phyloP scores from a whole-genome alignment of 2,329 filamentous ascomycete species.

The Alternaria solani region DNA sequence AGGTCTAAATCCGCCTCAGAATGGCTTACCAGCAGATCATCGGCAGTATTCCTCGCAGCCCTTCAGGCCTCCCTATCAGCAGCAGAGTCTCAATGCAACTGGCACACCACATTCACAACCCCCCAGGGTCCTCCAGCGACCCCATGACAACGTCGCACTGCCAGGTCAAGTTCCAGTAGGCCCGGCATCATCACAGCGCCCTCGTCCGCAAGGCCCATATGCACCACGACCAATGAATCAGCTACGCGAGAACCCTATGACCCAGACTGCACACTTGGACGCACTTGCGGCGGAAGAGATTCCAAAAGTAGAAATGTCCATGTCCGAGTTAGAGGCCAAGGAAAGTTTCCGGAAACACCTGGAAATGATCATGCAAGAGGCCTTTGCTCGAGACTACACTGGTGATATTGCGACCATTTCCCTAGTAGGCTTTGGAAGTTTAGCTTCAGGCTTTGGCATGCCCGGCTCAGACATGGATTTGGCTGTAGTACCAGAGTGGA shows the following conservation, averaged over 20 bases:
- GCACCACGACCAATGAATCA: slow-evolving; percentile 26
- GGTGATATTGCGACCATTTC: slow-evolving; percentile 66
- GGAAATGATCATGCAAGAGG: slow-evolving; percentile 69
- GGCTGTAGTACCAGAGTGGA: slow-evolving; percentile 72
- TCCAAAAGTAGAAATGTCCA: slow-evolving; percentile 68
- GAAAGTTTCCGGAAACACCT: slow-evolving; percentile 72
- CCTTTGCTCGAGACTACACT: slow-evolving; percentile 59
- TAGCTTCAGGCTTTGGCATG: slow-evolving; percentile 85
- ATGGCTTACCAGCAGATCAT: neutral
- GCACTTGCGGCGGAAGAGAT: slow-evolving; percentile 58
- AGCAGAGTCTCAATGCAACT: slow-evolving; percentile 1
- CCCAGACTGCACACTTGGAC: slow-evolving; percentile 56
- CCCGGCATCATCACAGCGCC: slow-evolving; percentile 15
- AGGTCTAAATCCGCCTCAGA: slow-evolving; percentile 6
- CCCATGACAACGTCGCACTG: slow-evolving; percentile 19
- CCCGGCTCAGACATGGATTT: slow-evolving; percentile 93
- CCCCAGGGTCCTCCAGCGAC: slow-evolving; percentile 34
- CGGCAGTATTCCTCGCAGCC: slow-evolving; percentile 1
- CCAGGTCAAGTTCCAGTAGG: slow-evolving; percentile 10
- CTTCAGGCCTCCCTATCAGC: slow-evolving; percentile 4
- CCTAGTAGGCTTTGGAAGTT: slow-evolving; percentile 81
- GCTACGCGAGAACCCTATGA: slow-evolving; percentile 35
- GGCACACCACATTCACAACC: slow-evolving; percentile 9
- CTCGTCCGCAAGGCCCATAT: slow-evolving; percentile 23
- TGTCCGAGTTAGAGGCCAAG: slow-evolving; percentile 72